phyloP scores from a whole-genome alignment of 768 basidiomycete species.

The Podaxis sp. region DNA sequence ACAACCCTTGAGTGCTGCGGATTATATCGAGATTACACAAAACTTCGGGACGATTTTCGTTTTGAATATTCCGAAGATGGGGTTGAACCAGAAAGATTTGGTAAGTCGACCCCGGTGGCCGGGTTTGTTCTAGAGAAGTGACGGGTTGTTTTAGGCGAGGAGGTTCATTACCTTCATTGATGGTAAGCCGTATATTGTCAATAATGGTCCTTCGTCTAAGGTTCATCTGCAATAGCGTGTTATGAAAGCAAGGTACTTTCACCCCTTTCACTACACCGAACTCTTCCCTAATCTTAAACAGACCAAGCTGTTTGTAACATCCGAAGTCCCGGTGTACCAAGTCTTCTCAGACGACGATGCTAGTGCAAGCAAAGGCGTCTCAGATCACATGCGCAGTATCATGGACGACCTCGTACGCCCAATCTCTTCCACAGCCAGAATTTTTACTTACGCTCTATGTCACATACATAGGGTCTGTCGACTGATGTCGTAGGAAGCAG shows the following conservation, averaged over 20 bases:
- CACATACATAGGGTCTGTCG: constrained; percentile 64
- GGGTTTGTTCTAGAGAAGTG: neutral
- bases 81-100: constrained; percentile 81
- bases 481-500: constrained; percentile 74
- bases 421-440: neutral
- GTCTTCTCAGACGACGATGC: constrained; percentile 78
- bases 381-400: constrained; percentile 86
- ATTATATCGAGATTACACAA: constrained; percentile 92
- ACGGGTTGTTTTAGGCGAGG: constrained; percentile 58
- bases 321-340: constrained; percentile 87
- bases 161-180: constrained; percentile 98
- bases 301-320: constrained; percentile 91
- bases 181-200: constrained; percentile 42
- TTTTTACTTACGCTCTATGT: constrained; percentile 11
- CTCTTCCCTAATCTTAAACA: constrained; percentile 25
- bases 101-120: constrained; percentile 34
- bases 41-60: constrained; percentile 88
- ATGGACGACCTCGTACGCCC: constrained; percentile 90
- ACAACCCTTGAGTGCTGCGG: constrained; percentile 87
- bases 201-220: neutral
- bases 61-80: constrained; percentile 86
- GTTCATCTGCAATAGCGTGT: constrained; percentile 56
- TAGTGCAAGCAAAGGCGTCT: constrained; percentile 39
- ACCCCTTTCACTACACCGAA: neutral
- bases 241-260: constrained; percentile 79